Percentiles rank a stretch among this genome's conserved stretches.
These are phyloP conservation scores for Sporisorium sorghi DNA, from an alignment of 1,284 basidiomycete genomes.

Conservation along the genomic window DNA sequence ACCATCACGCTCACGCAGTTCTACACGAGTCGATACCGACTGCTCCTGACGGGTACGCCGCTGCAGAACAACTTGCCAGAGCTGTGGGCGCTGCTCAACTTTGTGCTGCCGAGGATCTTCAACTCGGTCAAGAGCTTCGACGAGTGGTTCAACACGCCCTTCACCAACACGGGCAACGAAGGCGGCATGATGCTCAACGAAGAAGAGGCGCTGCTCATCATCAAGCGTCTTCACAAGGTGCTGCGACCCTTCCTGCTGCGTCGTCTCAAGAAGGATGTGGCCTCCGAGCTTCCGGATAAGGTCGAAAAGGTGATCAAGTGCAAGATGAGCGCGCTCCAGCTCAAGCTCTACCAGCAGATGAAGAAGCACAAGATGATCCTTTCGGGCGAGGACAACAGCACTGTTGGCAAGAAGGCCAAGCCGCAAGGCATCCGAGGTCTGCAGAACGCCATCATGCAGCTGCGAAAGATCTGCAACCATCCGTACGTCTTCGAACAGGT, in stretches of 20 bases:
- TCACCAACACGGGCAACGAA: conserved; percentile 86
- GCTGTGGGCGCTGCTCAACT: conserved; percentile 97
- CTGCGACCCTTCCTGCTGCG: conserved; percentile 95
- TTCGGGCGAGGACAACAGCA: conserved; percentile 70
- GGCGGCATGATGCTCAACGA: conserved; percentile 96
- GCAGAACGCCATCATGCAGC: conserved; percentile 98
- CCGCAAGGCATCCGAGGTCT: conserved; percentile 72
- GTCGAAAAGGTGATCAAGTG: conserved; percentile 99
- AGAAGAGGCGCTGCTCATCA: conserved; percentile 98
- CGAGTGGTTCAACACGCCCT: conserved; percentile 99
- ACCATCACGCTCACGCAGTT: conserved; percentile 90
- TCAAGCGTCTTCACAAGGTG: conserved; percentile 98
- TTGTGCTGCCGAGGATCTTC: conserved; percentile 97
- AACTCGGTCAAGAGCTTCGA: conserved; percentile 99
- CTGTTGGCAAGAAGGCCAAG: conserved; percentile 60
- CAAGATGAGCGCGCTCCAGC: conserved; percentile 93
- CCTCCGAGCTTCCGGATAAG: conserved; percentile 96
- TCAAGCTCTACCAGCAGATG: conserved; percentile 96
- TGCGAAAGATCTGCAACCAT: conserved; percentile 95
- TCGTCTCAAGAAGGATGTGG: conserved; percentile 98
- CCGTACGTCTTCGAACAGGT: conserved; percentile 89
- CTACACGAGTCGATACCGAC: conserved; percentile 91
- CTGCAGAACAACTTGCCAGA: conserved; percentile 99
- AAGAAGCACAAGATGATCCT: conserved; percentile 90
- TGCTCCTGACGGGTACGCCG: conserved; percentile 97